These are phyloP conservation scores for Rhodotorula sp. DNA, from an alignment of 1,284 basidiomycete genomes.

Conservation along the genomic window DNA sequence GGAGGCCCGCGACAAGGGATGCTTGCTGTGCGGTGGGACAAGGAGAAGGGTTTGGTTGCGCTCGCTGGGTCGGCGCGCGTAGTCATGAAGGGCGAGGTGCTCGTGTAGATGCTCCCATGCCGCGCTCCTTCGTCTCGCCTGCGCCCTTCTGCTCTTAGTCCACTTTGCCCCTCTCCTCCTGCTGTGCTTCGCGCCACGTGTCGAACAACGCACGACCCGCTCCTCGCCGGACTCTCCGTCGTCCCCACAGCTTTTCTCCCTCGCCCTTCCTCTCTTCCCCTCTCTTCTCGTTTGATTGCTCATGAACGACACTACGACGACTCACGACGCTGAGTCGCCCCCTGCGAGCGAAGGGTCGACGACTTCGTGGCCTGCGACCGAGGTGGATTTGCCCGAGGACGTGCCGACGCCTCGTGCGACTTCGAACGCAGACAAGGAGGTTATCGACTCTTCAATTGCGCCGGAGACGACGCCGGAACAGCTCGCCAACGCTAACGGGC, in stretches of 20 bases:
- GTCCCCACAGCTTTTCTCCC: neutral
- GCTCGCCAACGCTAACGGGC: neutral
- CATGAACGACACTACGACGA: neutral
- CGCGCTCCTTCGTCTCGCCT: no score
- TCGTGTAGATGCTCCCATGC: neutral
- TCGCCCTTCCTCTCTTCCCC: neutral
- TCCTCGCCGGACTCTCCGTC: neutral
- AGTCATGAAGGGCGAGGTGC: slow-evolving; percentile 12
- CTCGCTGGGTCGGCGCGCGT: slow-evolving; percentile 12
- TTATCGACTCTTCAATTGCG: neutral
- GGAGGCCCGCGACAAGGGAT: slow-evolving; percentile 58
- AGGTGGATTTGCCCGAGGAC: neutral
- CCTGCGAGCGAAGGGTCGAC: neutral
- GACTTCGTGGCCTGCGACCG: slow-evolving; percentile 5
- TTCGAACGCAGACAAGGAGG: neutral
- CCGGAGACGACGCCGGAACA: neutral
- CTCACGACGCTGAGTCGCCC: neutral
- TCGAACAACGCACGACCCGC: no score
- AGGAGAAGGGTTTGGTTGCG: slow-evolving; percentile 18
- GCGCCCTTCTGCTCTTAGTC: no score
- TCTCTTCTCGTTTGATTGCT: neutral
- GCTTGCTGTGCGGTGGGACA: slow-evolving; percentile 51
- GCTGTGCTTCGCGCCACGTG: no score
- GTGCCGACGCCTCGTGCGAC: neutral
- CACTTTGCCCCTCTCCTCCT: neutral